phyloP scores from a whole-genome alignment of 371 early-diverging fungal species.

The Batkoa obscura region DNA sequence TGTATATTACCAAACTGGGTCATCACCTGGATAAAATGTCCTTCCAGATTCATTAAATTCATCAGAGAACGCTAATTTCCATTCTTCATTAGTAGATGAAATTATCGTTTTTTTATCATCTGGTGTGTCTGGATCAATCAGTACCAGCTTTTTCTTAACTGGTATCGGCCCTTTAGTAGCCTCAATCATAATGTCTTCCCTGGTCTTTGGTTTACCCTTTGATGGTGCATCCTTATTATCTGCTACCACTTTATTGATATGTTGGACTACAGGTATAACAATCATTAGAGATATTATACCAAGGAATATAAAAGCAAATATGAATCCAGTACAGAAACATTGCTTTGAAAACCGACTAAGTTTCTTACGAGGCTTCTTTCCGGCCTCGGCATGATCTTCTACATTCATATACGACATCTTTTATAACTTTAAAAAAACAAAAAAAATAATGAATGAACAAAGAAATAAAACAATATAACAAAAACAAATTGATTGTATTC shows the following conservation, averaged over 20 bases:
- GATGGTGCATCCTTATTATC: neutral
- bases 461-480: too few species aligned
- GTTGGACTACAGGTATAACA: constrained; percentile 3
- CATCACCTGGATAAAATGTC: constrained; percentile 24
- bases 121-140: constrained; percentile 14
- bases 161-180: neutral
- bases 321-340: constrained; percentile 5
- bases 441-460: too few species aligned
- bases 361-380: neutral
- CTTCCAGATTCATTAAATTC: constrained; percentile 30
- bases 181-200: neutral
- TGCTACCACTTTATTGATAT: neutral
- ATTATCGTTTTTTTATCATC: constrained; percentile 1
- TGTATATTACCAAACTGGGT: constrained; percentile 16
- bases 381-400: neutral
- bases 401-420: neutral
- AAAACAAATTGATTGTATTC: too few species aligned
- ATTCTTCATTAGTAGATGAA: constrained; percentile 6
- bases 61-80: constrained; percentile 25
- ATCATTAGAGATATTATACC: neutral
- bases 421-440: too few species aligned
- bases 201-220: neutral
- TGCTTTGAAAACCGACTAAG: neutral
- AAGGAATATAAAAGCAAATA: neutral
- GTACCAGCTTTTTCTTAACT: neutral